phyloP scores from a whole-genome alignment of 106 monocot species.

The Phalaenopsis aphrodite region DNA sequence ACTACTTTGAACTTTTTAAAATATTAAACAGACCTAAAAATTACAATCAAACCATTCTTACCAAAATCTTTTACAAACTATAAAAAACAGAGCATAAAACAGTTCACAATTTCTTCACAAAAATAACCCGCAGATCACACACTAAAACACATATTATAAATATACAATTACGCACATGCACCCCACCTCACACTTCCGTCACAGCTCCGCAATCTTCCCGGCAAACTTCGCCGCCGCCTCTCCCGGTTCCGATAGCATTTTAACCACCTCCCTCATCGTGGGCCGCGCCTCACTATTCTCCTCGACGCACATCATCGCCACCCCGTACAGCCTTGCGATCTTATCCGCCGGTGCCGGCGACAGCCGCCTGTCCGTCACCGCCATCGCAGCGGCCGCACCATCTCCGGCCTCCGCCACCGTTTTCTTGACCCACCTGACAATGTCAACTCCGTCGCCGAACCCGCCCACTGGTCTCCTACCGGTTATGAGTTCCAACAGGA shows the following conservation, averaged over 20 bases:
- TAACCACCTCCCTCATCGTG: constrained; percentile 94
- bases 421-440: constrained; percentile 80
- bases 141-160: neutral
- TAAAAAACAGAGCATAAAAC: neutral
- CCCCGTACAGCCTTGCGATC: constrained; percentile 52
- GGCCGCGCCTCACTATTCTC: constrained; percentile 66
- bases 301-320: constrained; percentile 83
- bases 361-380: constrained; percentile 55
- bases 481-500: constrained; percentile 87
- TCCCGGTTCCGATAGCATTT: constrained; percentile 51
- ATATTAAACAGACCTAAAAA: no score
- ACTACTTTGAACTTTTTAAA: no score
- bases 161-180: neutral
- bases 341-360: constrained; percentile 26
- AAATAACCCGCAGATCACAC: neutral
- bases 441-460: constrained; percentile 92
- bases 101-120: neutral
- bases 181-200: neutral
- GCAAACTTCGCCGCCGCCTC: neutral
- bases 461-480: constrained; percentile 76
- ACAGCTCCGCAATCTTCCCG: neutral
- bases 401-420: constrained; percentile 31
- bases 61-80: neutral
- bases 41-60: no score
- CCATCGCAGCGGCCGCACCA: constrained; percentile 25